Conservation (phyloP, 1,284 basidiomycete species). For the Apiotrichum domesticum region DNA sequence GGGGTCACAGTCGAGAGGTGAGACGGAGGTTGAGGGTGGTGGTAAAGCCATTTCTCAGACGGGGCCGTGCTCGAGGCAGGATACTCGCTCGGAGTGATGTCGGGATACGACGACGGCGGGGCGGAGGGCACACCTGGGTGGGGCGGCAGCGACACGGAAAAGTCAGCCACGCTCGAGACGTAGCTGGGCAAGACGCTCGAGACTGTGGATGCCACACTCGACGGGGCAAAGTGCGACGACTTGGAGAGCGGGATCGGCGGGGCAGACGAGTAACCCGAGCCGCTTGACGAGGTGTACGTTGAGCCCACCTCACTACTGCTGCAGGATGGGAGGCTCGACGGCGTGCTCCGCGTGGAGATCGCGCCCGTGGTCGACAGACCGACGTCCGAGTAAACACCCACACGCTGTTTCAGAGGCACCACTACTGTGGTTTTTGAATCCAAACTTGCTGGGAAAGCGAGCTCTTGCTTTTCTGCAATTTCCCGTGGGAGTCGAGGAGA, state of each 20-base stretch:
- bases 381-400: background rate
- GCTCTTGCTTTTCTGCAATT: too few species aligned
- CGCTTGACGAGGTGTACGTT: background rate
- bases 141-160: background rate
- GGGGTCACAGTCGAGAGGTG: background rate
- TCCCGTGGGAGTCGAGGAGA: too few species aligned
- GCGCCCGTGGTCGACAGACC: background rate
- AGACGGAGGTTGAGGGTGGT: background rate
- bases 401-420: too few species aligned
- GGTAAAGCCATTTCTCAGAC: background rate
- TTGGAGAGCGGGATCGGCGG: conserved; percentile 24
- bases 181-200: background rate
- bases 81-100: background rate
- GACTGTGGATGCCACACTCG: background rate
- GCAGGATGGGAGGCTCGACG: background rate
- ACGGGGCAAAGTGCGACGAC: background rate
- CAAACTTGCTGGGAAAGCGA: too few species aligned
- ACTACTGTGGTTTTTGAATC: too few species aligned
- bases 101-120: background rate
- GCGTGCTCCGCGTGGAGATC: background rate
- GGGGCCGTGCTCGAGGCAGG: background rate
- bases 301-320: background rate
- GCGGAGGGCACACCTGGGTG: background rate
- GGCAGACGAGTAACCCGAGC: conserved; percentile 6
- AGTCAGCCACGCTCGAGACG: conserved; percentile 49